Conservation (phyloP, 192 early-diverging fungal species). For the Coemansia sp. region DNA sequence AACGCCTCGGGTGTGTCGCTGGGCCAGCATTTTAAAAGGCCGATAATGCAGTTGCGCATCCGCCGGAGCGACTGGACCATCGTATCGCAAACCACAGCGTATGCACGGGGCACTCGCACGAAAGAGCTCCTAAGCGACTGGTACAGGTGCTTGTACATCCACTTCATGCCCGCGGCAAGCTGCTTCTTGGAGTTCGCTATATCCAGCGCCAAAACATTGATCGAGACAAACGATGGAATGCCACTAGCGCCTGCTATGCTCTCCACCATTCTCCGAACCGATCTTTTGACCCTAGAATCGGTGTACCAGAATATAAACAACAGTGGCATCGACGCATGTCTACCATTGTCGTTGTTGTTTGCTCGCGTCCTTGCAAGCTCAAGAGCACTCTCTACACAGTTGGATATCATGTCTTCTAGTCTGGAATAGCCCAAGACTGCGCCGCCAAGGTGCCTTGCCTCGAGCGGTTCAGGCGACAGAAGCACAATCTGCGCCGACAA, state of each 20-base stretch:
- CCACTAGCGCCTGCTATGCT: constrained; percentile 1
- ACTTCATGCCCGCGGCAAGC: constrained; percentile 30
- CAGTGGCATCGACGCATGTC: constrained; percentile 4
- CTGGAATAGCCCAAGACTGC: not conserved
- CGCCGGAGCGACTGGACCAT: constrained; percentile 24
- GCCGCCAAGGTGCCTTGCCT: not conserved
- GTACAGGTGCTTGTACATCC: constrained; percentile 28
- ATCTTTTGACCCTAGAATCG: constrained; percentile 8
- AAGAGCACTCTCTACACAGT: constrained; percentile 11
- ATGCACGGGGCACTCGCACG: constrained; percentile 17
- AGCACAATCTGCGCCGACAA: constrained; percentile 21
- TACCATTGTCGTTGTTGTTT: too few relatives aligned
- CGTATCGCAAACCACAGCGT: constrained; percentile 13
- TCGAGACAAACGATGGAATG: constrained; percentile 11
- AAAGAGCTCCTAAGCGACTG: constrained; percentile 17
- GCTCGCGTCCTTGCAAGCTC: constrained; percentile 4
- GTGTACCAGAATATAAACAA: constrained; percentile 44
- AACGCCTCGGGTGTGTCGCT: not conserved
- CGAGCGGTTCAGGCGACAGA: constrained; percentile 23
- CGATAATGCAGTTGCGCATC: constrained; percentile 18
- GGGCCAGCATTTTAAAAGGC: not conserved
- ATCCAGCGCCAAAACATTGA: constrained; percentile 21
- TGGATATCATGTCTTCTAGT: constrained; percentile 4
- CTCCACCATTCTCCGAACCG: constrained; percentile 26
- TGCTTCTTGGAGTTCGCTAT: constrained; percentile 35